Conservation (phyloP, 129 eudicot genomes). For the Escallonia rubra region DNA sequence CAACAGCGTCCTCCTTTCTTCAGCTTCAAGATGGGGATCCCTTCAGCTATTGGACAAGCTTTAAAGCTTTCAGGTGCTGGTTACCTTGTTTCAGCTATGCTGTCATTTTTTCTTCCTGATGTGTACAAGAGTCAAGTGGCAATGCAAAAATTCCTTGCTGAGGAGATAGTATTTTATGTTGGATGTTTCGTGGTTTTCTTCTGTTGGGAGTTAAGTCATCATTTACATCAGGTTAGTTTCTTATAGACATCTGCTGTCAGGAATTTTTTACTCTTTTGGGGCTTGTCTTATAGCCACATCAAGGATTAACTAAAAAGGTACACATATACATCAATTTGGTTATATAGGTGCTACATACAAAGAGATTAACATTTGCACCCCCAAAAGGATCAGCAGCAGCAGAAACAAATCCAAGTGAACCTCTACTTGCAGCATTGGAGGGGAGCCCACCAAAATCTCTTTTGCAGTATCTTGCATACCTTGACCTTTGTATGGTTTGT, state of each 20-base stretch:
- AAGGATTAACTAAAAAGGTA: background rate
- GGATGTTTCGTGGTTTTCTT: slow-evolving; percentile 56
- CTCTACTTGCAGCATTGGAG: slow-evolving; percentile 80
- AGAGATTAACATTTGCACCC: slow-evolving; percentile 71
- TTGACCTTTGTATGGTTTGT: slow-evolving; percentile 88
- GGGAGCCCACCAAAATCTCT: slow-evolving; percentile 59
- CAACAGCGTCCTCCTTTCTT: slow-evolving; percentile 88
- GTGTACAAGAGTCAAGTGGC: slow-evolving; percentile 29
- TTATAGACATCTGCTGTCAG: background rate
- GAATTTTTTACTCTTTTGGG: background rate
- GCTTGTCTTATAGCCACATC: background rate
- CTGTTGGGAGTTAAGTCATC: slow-evolving; percentile 75
- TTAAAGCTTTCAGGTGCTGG: slow-evolving; percentile 56
- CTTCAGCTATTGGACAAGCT: slow-evolving; percentile 46
- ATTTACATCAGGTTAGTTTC: slow-evolving; percentile 69
- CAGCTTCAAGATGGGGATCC: slow-evolving; percentile 91
- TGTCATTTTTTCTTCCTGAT: slow-evolving; percentile 31
- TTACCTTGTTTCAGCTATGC: slow-evolving; percentile 39
- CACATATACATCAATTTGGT: slow-evolving; percentile 1
- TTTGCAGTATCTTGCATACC: slow-evolving; percentile 78
- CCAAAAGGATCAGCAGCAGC: slow-evolving; percentile 97
- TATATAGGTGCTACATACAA: slow-evolving; percentile 77
- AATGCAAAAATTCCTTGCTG: slow-evolving; percentile 29
- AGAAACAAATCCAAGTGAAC: slow-evolving; percentile 84
- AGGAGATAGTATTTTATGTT: slow-evolving; percentile 49